Evolutionary conservation across 345 rosid genomes (phyloP), one percentile per base, ranked within the genome.

Genomic region (Bruguiera sexangula): DNA sequence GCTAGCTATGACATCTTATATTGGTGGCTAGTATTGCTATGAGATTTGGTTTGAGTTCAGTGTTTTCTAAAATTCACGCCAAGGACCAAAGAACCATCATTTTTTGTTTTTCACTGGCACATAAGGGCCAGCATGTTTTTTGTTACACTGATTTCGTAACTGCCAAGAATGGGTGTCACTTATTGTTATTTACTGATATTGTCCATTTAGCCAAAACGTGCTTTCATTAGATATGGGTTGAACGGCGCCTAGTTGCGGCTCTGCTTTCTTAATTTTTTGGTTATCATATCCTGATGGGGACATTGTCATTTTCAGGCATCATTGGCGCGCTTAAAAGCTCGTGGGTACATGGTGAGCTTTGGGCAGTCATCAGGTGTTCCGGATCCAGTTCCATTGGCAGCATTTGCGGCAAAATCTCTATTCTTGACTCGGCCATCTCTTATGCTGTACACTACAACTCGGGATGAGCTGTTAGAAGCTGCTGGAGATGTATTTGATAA

Each of bases 351-450:
- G 96, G 96, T 95, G 81, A 82, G 87, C 68, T 92, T 85, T 55
- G 96, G 99, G 63, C 93, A 88, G 78, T 92, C 97, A 48, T 95
- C 99, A 0, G 97, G 99, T 30, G 13, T 71, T 15, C 89, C 85
- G 8, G 96, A 95, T 71, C 94, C 97, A 7, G 65, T 90, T 76
- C 89, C 94, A 34, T 60, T 92, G 65, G 79, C 96, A 27, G 92
- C 89, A n/a, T 85, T 92, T 9, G 88, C 81, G 6, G 71, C 92
- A 5, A 95, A 90, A 69, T 82, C 88, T 1, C 81, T 95, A 75
- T 95, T 84, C 87, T 79, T 95, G 80, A 90, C 96, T 0, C 86
- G 96, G 82, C 98, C 97, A 4, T 69, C 89, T 22, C 60, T 92
- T 69, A 82, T 91, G 91, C 90, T 78, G 9, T 92, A 90, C 84